phyloP scores from a whole-genome alignment of 192 early-diverging fungal species.

The Linnemannia zychae region DNA sequence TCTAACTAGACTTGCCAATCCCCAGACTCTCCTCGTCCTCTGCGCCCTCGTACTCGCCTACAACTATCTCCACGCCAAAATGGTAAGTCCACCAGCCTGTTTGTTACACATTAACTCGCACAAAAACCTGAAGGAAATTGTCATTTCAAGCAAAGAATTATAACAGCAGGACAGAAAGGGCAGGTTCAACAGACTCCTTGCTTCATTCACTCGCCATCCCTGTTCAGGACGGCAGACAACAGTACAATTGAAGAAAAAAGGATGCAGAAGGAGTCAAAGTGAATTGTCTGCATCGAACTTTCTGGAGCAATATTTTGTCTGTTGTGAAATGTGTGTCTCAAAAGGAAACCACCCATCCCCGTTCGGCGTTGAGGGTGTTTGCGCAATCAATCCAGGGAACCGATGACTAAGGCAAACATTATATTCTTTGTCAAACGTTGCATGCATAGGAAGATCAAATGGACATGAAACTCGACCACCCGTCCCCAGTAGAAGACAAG shows the following conservation, averaged over 20 bases:
- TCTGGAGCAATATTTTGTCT: background rate
- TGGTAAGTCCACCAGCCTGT: constrained; percentile 19
- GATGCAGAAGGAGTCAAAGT: background rate
- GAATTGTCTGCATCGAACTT: background rate
- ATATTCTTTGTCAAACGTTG: background rate
- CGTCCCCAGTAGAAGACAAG: constrained; percentile 47
- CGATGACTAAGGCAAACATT: background rate
- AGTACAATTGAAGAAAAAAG: background rate
- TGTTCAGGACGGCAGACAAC: background rate
- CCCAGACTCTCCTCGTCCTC: constrained; percentile 33
- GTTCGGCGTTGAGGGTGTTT: background rate
- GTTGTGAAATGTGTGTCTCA: background rate
- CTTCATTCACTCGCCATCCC: background rate
- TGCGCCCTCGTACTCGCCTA: constrained; percentile 31
- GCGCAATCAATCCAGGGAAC: background rate
- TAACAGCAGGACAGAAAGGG: background rate
- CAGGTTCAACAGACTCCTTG: background rate
- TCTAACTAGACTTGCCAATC: constrained; percentile 19
- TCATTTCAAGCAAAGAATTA: background rate
- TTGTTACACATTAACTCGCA: background rate
- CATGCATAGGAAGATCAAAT: constrained; percentile 40
- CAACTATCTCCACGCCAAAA: constrained; percentile 39
- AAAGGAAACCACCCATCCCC: background rate
- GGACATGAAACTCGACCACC: constrained; percentile 40
- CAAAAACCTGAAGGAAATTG: background rate